Evolutionary conservation across 2,329 filamentous ascomycete species (phyloP), one percentile per base, ranked within the genome.

Genomic region (Endocalyx cinctus): DNA sequence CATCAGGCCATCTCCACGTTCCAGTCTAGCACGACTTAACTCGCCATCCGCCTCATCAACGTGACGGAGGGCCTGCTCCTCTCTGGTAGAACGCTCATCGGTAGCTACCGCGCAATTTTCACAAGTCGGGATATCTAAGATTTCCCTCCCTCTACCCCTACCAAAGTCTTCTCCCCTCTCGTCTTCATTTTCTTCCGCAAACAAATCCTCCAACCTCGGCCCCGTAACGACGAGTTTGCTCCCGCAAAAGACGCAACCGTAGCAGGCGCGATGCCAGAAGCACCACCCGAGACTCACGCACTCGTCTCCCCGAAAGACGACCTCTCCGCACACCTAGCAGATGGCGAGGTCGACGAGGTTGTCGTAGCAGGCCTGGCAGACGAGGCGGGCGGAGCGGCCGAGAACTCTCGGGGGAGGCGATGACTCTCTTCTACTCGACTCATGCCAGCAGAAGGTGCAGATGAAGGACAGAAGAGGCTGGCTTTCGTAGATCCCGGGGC

Each of bases 251-350:
- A 78, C 48, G 48, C 72, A 78, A 12, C 73, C 72, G 50, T 74
- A 78, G 49, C 72, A 78, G 1, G 54, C 60, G 25, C 62, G 59
- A 46, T 78, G 74, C 74, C 72, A 78, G 48, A 78, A 78, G 46
- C 71, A 76, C 73, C 69, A 77, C 0, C 72, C 72, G n/a, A 77
- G 59, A 42, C 71, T 76, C 25, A 77, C 69, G 41, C 69, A 71
- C 37, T 77, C 72, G 16, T 72, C 66, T 1, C 62, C 69, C 17
- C 72, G 67, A 22, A 65, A 63, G 10, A 78, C 63, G 27, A 73
- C 52, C 50, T 76, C 71, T 14, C 73, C 71, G 42, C 74, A 78
- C 17, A 69, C 71, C 74, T 60, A 77, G 52, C 69, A 77, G 32
- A 77, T 69, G 39, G 72, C 70, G 29, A 77, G 60, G 47, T 74